phyloP scores from a whole-genome alignment of 805 yeast genomes.

The Nakazawaea peltata region DNA sequence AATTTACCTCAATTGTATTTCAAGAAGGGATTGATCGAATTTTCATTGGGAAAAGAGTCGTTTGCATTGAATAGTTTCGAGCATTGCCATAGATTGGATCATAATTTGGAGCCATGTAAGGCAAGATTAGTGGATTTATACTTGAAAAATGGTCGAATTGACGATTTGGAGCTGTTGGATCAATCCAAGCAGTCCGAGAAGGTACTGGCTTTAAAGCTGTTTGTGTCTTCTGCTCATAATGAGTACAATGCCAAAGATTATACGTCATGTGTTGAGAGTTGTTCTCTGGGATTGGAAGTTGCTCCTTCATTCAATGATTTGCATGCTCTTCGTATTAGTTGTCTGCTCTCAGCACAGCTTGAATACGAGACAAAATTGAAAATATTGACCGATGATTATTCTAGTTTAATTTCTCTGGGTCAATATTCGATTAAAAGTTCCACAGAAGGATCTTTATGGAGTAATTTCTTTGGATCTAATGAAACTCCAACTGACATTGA shows the following conservation, averaged over 20 bases:
- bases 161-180: slow-evolving; percentile 23
- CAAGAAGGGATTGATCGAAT: slow-evolving; percentile 54
- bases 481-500: slow-evolving; percentile 1
- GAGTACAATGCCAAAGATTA: slow-evolving; percentile 14
- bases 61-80: slow-evolving; percentile 47
- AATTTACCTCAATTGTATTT: slow-evolving; percentile 39
- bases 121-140: slow-evolving; percentile 39
- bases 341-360: slow-evolving; percentile 14
- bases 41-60: slow-evolving; percentile 45
- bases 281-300: slow-evolving; percentile 26
- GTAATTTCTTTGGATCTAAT: slow-evolving; percentile 11
- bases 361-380: slow-evolving; percentile 15
- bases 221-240: background rate
- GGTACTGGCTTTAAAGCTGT: slow-evolving; percentile 11
- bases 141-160: slow-evolving; percentile 44
- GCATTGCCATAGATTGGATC: slow-evolving; percentile 31
- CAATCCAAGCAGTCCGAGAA: background rate
- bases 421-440: slow-evolving; percentile 9
- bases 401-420: slow-evolving; percentile 12
- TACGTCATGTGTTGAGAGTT: slow-evolving; percentile 20
- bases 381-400: slow-evolving; percentile 16
- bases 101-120: slow-evolving; percentile 37
- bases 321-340: slow-evolving; percentile 24
- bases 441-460: slow-evolving; percentile 17
- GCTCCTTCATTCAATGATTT: slow-evolving; percentile 36